Evolutionary conservation across 148 eudicot species (phyloP), one percentile per base, ranked within the genome.

Genomic region (Silene uniflora): DNA sequence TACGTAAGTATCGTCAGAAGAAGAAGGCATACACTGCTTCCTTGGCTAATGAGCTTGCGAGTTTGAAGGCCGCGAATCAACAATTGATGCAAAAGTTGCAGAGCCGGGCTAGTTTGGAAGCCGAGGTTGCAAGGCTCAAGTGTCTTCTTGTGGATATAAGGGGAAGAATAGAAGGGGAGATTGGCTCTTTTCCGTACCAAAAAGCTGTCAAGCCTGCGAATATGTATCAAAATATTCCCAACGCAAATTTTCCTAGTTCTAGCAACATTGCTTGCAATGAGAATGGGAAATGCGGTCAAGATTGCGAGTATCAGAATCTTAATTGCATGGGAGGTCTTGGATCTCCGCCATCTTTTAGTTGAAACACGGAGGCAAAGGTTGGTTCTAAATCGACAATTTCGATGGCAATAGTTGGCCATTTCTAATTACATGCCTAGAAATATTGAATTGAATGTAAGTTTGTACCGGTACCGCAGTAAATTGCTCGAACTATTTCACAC

Each of bases 131-230:
- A 13, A 84, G 98, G 86, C 92, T 93, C 6, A 93, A 89, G 87
- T 89, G 91, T 83, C 80, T 91, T 83, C 97, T 93, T 74, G 97
- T 91, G 73, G 98, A 93, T 64, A 83, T 93, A 42, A 77, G 98
- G 76, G 97, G 98, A 22, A 84, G 98, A 69, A 86, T 93, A 60
- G 97, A 93, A 81, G 98, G 94, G 58, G 97, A 89, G 78, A 88
- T 89, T 52, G 94, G 98, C 13, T 82, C 89, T 13, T 93, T 93
- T 78, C 98, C 97, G 39, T 89, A 93, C 56, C 55, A 68, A 68
- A 46, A 42, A n/a, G 3, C 11, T 9, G 14, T 17, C 39, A 17
- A 14, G 7, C 27, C 22, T 10, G 12, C 22, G 21, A 22, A 39
- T 67, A 27, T 67, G 70, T 29, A 64, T 64, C 68, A 29, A 11